phyloP scores from a whole-genome alignment of 208 protist genomes.

The Phytomonas serpens region DNA sequence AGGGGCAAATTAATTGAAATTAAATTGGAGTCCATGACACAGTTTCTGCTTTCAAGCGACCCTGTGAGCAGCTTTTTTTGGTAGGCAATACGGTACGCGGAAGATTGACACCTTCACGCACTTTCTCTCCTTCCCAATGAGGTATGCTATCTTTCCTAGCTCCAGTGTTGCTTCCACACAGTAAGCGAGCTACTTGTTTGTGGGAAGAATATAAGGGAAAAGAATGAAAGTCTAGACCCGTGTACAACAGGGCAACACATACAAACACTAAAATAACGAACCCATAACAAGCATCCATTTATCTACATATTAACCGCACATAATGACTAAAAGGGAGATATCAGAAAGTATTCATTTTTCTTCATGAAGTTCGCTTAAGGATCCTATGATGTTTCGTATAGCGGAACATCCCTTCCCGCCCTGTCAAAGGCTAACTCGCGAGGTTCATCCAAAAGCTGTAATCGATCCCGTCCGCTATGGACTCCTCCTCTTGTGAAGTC shows the following conservation, averaged over 20 bases:
- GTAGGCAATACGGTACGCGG: not conserved
- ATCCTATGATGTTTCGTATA: not conserved
- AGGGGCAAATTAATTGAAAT: conserved; percentile 43
- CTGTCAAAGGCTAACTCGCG: conserved; percentile 12
- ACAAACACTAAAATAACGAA: not conserved
- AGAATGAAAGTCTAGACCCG: not conserved
- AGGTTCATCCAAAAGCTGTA: conserved; percentile 28
- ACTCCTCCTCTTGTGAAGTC: not conserved
- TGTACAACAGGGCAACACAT: not conserved
- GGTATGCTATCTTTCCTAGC: not conserved
- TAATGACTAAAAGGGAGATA: not conserved
- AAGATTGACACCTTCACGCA: not conserved
- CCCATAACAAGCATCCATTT: not conserved
- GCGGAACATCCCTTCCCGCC: not conserved
- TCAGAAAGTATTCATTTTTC: not conserved
- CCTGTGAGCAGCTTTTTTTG: not conserved
- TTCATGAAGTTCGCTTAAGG: not conserved
- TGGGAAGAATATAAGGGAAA: not conserved
- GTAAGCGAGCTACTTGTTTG: not conserved
- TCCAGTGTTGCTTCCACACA: not conserved
- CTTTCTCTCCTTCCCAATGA: not conserved
- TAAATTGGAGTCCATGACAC: conserved; percentile 9
- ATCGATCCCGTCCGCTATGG: conserved; percentile 7
- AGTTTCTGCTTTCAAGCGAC: not conserved
- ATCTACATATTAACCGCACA: not conserved